A percentile compares a stretch with the other conserved stretches of the same genome.
These are phyloP conservation scores for Cercis canadensis DNA, from an alignment of 306 rosid species.

Conservation along the genomic window DNA sequence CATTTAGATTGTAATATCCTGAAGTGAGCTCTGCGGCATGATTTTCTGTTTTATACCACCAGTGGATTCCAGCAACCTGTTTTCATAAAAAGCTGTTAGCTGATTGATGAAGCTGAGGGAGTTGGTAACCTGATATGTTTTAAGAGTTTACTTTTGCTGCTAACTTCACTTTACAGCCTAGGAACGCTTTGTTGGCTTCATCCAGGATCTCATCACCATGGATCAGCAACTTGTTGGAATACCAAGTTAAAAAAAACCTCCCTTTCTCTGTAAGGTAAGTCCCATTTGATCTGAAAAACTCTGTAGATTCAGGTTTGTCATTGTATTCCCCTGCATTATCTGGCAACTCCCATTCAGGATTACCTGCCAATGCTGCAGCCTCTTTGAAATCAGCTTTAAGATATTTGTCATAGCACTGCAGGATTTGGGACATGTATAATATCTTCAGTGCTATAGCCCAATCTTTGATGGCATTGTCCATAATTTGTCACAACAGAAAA, in stretches of 20 bases:
- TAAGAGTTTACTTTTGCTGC: conserved; percentile 77
- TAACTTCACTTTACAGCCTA: conserved; percentile 76
- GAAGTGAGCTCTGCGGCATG: conserved; percentile 93
- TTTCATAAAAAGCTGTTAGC: conserved; percentile 29
- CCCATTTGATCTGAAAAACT: conserved; percentile 73
- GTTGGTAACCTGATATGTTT: conserved; percentile 6
- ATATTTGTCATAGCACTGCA: conserved; percentile 89
- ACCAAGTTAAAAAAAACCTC: conserved; percentile 86
- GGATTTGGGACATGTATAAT: conserved; percentile 14
- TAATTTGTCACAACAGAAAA: not conserved
- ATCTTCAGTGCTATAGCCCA: conserved; percentile 5
- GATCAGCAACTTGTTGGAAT: conserved; percentile 72
- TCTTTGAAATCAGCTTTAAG: conserved; percentile 74
- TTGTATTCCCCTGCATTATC: conserved; percentile 77
- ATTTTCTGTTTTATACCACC: conserved; percentile 79
- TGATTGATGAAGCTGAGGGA: not conserved
- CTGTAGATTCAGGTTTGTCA: conserved; percentile 71
- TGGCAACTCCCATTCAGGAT: conserved; percentile 88
- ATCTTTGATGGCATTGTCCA: not conserved
- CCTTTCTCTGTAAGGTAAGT: conserved; percentile 73
- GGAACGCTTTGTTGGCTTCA: conserved; percentile 78
- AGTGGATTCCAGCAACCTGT: conserved; percentile 95
- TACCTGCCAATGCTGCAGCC: conserved; percentile 64
- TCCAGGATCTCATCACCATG: conserved; percentile 90
- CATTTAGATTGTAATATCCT: conserved; percentile 80